Base-by-base conservation (phyloP, 2,329 filamentous ascomycete species). In the Talaromyces sp. region DNA sequence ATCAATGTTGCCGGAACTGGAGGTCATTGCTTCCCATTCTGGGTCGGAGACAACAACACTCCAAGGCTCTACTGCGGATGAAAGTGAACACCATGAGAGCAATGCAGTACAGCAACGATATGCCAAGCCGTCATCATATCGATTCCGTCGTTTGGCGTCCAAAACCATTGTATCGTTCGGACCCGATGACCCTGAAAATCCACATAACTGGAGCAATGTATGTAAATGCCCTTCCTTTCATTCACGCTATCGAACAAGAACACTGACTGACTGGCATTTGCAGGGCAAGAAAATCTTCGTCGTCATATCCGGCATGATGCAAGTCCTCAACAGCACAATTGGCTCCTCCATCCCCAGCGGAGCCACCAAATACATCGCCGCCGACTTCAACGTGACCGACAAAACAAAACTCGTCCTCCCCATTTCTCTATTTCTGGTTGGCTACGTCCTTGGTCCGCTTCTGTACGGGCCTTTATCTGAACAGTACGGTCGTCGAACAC, bases 401-500 rank as follows among this genome's bases (percentile, higher is more conserved):
- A 52, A 76, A 39, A 67, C 75, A 60, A 70, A 74, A 13, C 68
- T 79, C 1, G 77, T 77, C 8, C 69, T 80, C 6, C 77, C 77
- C 0, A 79, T 79, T 50, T 80, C 78, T 2, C 69, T 78, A 19
- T 80, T 78, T 63, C 70, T 80, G 0, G 71, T 79, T 10, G 78
- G 78, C 13, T 80, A 79, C 62, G 74, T 78, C 49, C 59, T 82
- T 31, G 81, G 80, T 0, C 81, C 81, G 0, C 71, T 81, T 10
- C 54, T 82, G 3, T 81, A 77, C 62, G 79, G 78, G 0, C 81
- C 81, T 0, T 70, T 81, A 13, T 80, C 78, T 1, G 81, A 83
- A 57, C 71, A 79, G 37, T 75, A 76, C 63, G 81, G 81, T 0
- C 76, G 81, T 11, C 76, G 75, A 66, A 69, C 70, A 1, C 76